Base-by-base conservation (phyloP, 345 rosid species). In the Luvunga scandens region DNA sequence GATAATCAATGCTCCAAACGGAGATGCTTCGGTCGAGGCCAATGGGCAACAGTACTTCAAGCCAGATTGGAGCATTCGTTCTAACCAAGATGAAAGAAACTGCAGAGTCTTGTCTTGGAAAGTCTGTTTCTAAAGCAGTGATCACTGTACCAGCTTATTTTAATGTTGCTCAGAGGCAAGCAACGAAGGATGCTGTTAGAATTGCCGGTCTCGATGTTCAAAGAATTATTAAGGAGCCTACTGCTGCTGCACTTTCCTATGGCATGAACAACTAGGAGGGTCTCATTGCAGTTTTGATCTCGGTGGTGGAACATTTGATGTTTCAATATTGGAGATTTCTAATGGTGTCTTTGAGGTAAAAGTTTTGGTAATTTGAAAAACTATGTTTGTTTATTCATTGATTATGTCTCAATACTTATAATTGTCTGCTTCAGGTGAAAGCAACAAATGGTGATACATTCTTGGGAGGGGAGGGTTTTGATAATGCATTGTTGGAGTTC, bases 401-500 rank as follows among this genome's bases (percentile, higher is more conserved):
- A 9, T 34, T 42, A 24, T 59, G 28, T 27, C 68, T 59, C 14
- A 0, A 2, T 24, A 39, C 45, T 70, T 38, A 56, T 31, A 48
- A 22, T 42, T 73, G 5, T 42, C 69, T 19, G 21, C 14, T 77
- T 22, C 77, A 93, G 98, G 97, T 94, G 71, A 94, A 94, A 94
- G 97, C 97, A 63, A 94, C 98, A 69, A 94, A 94, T 83, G 98
- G 98, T 18, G 98, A 93, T 84, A 94, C 98, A 7, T 94, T 94
- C 84, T 84, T 94, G 87, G 97, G 98, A 69, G 98, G 98, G 66
- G 97, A 94, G 76, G 98, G 92, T 78, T 94, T 94, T 79, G 98
- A 94, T 75, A 94, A 93, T 82, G 84, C 92, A 6, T 64, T 94
- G 73, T 77, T 94, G 45, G 97, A 94, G 61, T 94, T 82, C 86